A percentile compares a stretch with the other conserved stretches of the same genome.
phyloP scores from a whole-genome alignment of 768 basidiomycete genomes.

The Collybia nuda region DNA sequence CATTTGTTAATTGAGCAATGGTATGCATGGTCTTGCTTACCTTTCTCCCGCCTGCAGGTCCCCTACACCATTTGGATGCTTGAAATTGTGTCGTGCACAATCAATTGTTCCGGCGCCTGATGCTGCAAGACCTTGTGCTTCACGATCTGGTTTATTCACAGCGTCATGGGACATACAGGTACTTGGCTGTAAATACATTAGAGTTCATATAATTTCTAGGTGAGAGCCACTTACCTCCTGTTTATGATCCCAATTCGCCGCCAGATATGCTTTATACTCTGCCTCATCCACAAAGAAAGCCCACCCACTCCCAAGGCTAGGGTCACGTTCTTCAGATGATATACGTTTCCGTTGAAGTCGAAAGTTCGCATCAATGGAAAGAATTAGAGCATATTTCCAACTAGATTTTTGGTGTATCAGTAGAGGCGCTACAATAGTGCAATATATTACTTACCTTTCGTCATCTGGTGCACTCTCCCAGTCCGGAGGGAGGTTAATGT shows the following conservation, averaged over 20 bases:
- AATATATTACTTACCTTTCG: constrained; percentile 6
- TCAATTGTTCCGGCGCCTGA: constrained; percentile 24
- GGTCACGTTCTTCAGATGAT: constrained; percentile 15
- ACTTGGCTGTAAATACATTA: too few species aligned
- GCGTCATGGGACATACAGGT: constrained; percentile 27
- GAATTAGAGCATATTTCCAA: constrained; percentile 1
- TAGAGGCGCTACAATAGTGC: neutral
- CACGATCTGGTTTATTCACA: constrained; percentile 12
- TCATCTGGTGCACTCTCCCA: neutral
- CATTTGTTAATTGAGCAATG: too few species aligned
- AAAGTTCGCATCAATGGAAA: constrained; percentile 20
- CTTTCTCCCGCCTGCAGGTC: constrained; percentile 31
- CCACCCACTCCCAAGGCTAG: constrained; percentile 8
- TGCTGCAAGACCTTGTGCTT: constrained; percentile 20
- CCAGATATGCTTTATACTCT: constrained; percentile 21
- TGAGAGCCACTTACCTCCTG: constrained; percentile 4
- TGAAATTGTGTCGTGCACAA: constrained; percentile 29
- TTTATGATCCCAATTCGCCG: too few species aligned
- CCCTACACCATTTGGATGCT: constrained; percentile 20
- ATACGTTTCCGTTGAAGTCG: constrained; percentile 17
- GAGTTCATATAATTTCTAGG: constrained; percentile 17
- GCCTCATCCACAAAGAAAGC: constrained; percentile 10
- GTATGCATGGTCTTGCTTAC: too few species aligned
- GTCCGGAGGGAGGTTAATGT: too few species aligned
- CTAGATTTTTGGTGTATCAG: too few species aligned